Evolutionary conservation across 306 rosid genomes (phyloP), one percentile per base, ranked within the genome.

Genomic region (Acacia crassicarpa): DNA sequence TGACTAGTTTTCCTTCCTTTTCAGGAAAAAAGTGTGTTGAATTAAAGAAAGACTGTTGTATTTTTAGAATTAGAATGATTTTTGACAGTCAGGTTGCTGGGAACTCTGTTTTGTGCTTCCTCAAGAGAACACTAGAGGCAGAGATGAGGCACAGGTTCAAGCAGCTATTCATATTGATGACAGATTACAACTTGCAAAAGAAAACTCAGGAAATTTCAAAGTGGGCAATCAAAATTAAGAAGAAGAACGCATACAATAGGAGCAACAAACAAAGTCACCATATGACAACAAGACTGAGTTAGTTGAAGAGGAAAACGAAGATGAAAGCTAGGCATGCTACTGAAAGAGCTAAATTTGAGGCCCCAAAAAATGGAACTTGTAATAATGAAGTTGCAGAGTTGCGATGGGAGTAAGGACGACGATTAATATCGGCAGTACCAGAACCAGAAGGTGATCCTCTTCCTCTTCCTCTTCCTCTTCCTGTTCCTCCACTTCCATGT

Each of bases 301-400:
- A 17, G 35, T 76, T 59, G 49, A 83, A 48, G 45, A 62, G 72
- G 75, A 85, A 77, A 40, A 33, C 19, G 32, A 59, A 72, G 74
- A 71, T 35, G 22, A 78, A 66, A 78, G 68, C 40, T 5, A 80
- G 72, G 75, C 43, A 58, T 66, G n/a, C n/a, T 54, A 71, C 69
- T 66, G 5, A 79, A 59, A 67, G 61, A 68, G 27, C 10, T 41
- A 78, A 49, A 19, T n/a, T 44, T 61, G 81, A 43, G 76, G 20
- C 53, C 78, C 74, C 70, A 63, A 73, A 51, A 32, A 5, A 67
- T 77, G 85, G 74, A 16, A 17, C 27, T 62, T 80, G 45, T 32
- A 25, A 59, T 30, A 41, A 45, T 16, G 83, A 78, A 49, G 81
- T 10, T 40, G 87, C 80, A 0, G 87, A 81, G 22, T 10, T 83